Conservation (phyloP, 192 early-diverging fungal species). For the Backusella liffmaniae region DNA sequence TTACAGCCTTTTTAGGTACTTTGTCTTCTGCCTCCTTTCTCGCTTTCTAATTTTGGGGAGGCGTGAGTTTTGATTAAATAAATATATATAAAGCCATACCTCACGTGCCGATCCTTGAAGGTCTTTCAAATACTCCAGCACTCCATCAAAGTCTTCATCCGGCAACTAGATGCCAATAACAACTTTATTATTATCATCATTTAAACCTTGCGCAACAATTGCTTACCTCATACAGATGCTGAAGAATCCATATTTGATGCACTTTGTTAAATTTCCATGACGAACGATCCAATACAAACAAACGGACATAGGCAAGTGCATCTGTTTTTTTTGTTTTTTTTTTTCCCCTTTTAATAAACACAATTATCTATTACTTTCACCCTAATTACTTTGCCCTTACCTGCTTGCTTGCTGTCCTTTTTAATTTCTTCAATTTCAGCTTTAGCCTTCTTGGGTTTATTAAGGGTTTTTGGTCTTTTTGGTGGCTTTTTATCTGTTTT, state of each 20-base stretch:
- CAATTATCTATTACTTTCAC: not conserved
- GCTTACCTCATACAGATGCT: constrained; percentile 29
- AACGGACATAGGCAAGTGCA: constrained; percentile 26
- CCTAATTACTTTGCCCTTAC: not conserved
- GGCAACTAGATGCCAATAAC: constrained; percentile 18
- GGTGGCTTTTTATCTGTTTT: constrained; percentile 13
- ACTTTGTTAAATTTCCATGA: constrained; percentile 39
- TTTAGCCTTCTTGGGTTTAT: constrained; percentile 1
- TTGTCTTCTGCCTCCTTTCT: constrained; percentile 33
- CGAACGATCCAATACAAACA: constrained; percentile 20
- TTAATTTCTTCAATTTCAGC: constrained; percentile 9
- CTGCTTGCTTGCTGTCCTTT: constrained; percentile 11
- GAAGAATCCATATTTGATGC: constrained; percentile 34
- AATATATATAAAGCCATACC: constrained; percentile 24
- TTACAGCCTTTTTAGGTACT: constrained; percentile 22
- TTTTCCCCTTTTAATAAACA: not conserved
- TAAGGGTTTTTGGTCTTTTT: not conserved
- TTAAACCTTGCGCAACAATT: not conserved
- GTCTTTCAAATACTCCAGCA: constrained; percentile 35
- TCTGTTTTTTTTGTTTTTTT: constrained; percentile 8
- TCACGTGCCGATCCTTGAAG: constrained; percentile 34
- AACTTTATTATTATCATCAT: not conserved
- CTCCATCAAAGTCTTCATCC: constrained; percentile 26
- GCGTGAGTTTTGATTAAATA: not conserved
- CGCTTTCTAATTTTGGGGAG: constrained; percentile 15